A percentile compares a stretch with the other conserved stretches of the same genome.
phyloP scores from a whole-genome alignment of 2,329 filamentous ascomycete species.

The Neonectria magnoliae region DNA sequence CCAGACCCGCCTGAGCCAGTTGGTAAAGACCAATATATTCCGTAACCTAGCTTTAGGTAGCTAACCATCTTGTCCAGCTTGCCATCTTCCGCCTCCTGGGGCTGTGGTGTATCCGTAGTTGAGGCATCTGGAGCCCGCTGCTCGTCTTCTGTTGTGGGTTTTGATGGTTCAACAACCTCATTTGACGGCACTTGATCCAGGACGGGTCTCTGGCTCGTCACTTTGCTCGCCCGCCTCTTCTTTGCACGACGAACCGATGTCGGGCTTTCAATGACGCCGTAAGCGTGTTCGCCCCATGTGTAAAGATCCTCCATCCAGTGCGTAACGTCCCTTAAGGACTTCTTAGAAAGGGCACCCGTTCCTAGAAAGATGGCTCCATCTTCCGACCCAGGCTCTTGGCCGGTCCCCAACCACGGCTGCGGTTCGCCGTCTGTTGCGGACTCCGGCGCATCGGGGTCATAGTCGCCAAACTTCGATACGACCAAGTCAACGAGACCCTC shows the following conservation, averaged over 20 bases:
- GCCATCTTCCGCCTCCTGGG: conserved; percentile 43
- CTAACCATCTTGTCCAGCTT: conserved; percentile 67
- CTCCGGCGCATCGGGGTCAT: conserved; percentile 43
- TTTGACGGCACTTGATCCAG: conserved; percentile 6
- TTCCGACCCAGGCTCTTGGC: conserved; percentile 71
- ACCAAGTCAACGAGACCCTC: conserved; percentile 89
- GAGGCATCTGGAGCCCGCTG: neutral
- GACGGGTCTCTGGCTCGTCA: conserved; percentile 15
- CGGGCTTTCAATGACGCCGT: conserved; percentile 84
- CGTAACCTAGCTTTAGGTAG: conserved; percentile 74
- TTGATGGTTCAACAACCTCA: neutral
- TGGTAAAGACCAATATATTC: conserved; percentile 70
- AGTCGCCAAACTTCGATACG: conserved; percentile 83
- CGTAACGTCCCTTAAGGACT: conserved; percentile 77
- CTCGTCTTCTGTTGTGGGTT: neutral
- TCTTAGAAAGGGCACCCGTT: conserved; percentile 75
- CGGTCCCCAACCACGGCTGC: conserved; percentile 76
- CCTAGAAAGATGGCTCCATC: conserved; percentile 92
- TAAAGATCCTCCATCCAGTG: conserved; percentile 93
- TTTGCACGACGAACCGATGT: conserved; percentile 68
- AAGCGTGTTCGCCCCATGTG: conserved; percentile 83
- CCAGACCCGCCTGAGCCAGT: conserved; percentile 39
- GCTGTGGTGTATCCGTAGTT: conserved; percentile 30
- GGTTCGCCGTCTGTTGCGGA: conserved; percentile 36
- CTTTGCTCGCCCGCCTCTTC: conserved; percentile 44